Conservation (phyloP, 148 eudicot genomes). For the Heliamphora exappendiculata region DNA sequence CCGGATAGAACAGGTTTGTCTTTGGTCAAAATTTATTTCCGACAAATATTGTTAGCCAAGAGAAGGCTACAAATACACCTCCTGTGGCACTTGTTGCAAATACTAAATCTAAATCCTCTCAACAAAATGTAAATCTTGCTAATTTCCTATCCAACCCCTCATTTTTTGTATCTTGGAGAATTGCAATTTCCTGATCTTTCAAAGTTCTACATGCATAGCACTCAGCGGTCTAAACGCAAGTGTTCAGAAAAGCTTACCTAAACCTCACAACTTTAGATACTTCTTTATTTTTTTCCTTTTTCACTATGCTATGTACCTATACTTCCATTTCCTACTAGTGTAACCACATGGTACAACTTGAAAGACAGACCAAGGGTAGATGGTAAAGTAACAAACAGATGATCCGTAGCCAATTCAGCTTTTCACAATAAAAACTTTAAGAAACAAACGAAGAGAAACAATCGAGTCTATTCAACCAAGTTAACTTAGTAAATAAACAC, state of each 20-base stretch:
- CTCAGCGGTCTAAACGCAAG: background rate
- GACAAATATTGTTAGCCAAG: too few relatives aligned
- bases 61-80: too few relatives aligned
- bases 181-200: background rate
- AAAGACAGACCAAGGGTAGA: background rate
- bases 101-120: too few relatives aligned
- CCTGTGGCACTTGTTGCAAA: too few relatives aligned
- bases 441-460: background rate
- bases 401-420: background rate
- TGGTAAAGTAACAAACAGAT: background rate
- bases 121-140: too few relatives aligned
- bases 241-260: background rate
- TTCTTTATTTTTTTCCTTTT: background rate
- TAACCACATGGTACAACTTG: background rate
- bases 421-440: background rate
- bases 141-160: too few relatives aligned
- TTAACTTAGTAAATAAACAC: background rate
- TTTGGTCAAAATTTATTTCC: too few relatives aligned
- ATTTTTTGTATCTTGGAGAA: too few relatives aligned
- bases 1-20: too few relatives aligned
- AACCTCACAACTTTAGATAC: background rate
- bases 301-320: background rate
- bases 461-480: background rate
- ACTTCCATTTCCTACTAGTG: background rate
- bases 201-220: background rate